These are phyloP conservation scores for Gonium pectorale DNA, from an alignment of 139 green algal genomes.

Conservation along the genomic window DNA sequence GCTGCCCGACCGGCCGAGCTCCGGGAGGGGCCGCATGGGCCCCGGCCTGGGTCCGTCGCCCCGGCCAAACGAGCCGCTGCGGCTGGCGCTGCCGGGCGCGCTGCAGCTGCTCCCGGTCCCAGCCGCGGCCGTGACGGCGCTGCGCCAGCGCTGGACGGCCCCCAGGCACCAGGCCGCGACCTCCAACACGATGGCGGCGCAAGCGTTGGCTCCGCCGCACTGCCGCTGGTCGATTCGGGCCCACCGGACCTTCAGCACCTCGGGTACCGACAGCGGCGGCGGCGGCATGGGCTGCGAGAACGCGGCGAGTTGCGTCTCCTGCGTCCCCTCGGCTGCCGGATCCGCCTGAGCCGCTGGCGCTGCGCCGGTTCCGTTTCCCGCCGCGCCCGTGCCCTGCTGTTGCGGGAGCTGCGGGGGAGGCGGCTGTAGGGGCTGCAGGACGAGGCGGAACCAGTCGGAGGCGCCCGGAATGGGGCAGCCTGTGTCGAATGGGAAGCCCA, in stretches of 20 bases:
- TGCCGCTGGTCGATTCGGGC: slow-evolving; percentile 21
- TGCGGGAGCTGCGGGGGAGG: not conserved
- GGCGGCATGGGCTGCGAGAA: not conserved
- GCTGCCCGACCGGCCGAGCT: too few relatives aligned
- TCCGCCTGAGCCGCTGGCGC: too few relatives aligned
- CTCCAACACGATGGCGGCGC: slow-evolving; percentile 37
- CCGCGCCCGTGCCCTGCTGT: not conserved
- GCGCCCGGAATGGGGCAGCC: slow-evolving; percentile 16
- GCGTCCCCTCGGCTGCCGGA: too few relatives aligned
- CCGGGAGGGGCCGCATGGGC: too few relatives aligned
- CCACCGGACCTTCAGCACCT: slow-evolving; percentile 41
- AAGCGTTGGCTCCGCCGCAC: slow-evolving; percentile 28
- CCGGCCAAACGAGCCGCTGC: slow-evolving; percentile 1
- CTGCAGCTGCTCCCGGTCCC: too few relatives aligned
- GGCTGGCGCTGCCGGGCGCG: too few relatives aligned
- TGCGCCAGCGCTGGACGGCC: not conserved
- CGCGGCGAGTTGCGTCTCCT: too few relatives aligned
- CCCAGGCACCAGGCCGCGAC: slow-evolving; percentile 36
- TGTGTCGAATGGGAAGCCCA: slow-evolving; percentile 39
- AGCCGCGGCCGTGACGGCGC: not conserved
- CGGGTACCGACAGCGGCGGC: not conserved
- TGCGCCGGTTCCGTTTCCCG: not conserved
- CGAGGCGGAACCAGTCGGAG: slow-evolving; percentile 30
- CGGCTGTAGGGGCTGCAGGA: slow-evolving; percentile 13
- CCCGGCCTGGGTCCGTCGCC: not conserved